These are phyloP conservation scores for Rhododendron ferrugineum DNA, from an alignment of 148 eudicot species.

Conservation along the genomic window DNA sequence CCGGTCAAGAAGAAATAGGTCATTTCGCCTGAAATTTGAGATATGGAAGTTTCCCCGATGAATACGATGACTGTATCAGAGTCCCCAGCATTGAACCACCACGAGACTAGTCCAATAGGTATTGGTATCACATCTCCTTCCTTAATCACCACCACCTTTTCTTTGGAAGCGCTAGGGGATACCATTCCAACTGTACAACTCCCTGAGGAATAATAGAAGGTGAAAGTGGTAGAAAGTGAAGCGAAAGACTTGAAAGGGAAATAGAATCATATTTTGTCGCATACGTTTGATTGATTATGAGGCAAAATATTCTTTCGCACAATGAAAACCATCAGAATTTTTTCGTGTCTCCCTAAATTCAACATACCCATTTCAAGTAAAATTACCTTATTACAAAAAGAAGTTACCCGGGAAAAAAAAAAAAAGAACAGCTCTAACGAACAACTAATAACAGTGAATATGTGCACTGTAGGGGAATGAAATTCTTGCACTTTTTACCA, in stretches of 20 bases:
- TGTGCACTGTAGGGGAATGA: too few species aligned
- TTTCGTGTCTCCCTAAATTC: neutral
- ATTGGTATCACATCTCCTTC: slow-evolving; percentile 38
- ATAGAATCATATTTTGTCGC: neutral
- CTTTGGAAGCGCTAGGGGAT: slow-evolving; percentile 16
- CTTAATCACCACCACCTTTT: slow-evolving; percentile 27
- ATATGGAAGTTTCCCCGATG: slow-evolving; percentile 34
- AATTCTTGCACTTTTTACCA: too few species aligned
- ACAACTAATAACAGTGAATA: too few species aligned
- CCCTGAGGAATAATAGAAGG: slow-evolving; percentile 7
- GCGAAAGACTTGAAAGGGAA: neutral
- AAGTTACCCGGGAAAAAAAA: too few species aligned
- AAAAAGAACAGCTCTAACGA: too few species aligned
- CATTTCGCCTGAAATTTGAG: slow-evolving; percentile 23
- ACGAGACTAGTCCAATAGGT: slow-evolving; percentile 29
- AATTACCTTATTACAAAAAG: too few species aligned
- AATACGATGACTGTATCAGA: slow-evolving; percentile 20
- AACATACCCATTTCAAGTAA: neutral
- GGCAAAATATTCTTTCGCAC: neutral
- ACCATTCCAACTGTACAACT: slow-evolving; percentile 28
- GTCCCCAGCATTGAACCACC: slow-evolving; percentile 55
- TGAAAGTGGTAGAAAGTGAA: neutral
- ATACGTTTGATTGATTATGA: neutral
- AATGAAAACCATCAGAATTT: neutral
- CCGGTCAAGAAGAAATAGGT: slow-evolving; percentile 35